phyloP scores from a whole-genome alignment of 2,329 filamentous ascomycete species.

The Triangularia setosa region DNA sequence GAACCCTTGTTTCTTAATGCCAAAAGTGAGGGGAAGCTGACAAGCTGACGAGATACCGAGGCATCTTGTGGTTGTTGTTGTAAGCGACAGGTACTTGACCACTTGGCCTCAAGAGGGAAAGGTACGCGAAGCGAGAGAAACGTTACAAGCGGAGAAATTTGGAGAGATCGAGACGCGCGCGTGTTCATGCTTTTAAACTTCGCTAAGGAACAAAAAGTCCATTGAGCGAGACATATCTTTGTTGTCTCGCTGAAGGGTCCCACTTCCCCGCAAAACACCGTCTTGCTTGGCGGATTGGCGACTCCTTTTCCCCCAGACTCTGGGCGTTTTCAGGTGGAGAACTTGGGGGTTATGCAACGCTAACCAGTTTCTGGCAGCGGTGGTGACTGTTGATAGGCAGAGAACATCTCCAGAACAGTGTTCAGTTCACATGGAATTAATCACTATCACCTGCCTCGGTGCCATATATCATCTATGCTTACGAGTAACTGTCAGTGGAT shows the following conservation, averaged over 20 bases:
- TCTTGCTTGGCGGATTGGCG: not conserved
- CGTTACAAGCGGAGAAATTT: not conserved
- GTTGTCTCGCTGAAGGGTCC: not conserved
- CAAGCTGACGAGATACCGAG: slow-evolving; percentile 5
- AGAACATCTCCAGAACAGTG: not conserved
- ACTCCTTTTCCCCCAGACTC: not conserved
- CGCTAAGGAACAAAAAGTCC: not conserved
- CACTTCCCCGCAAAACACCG: not conserved
- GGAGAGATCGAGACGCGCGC: not conserved
- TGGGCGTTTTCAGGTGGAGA: not conserved
- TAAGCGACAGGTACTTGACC: not conserved
- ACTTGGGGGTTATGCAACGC: not conserved
- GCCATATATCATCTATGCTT: too few species aligned
- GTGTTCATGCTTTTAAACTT: not conserved
- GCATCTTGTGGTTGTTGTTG: not conserved
- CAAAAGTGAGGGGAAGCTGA: not conserved
- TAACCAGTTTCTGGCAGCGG: not conserved
- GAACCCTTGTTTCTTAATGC: not conserved
- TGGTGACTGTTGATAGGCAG: not conserved
- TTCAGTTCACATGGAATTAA: not conserved
- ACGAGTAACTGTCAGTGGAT: too few species aligned
- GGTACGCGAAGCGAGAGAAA: not conserved
- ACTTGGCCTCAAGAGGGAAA: not conserved
- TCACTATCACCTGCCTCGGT: not conserved
- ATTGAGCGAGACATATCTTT: not conserved